Conservation (phyloP, 345 rosid species). For the Reutealis trisperma region DNA sequence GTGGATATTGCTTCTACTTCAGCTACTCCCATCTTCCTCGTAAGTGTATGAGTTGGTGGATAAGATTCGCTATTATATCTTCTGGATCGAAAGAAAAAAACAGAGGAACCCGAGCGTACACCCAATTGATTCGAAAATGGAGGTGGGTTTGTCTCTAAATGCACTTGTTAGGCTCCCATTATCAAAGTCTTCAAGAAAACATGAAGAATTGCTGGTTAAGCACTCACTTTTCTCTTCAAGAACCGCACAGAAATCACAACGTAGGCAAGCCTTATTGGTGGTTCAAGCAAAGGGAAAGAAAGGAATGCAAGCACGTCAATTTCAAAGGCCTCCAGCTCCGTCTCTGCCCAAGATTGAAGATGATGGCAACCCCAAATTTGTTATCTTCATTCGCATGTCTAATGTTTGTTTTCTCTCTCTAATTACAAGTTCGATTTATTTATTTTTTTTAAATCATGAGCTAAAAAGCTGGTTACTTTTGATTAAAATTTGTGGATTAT, state of each 20-base stretch:
- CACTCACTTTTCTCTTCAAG: slow-evolving; percentile 57
- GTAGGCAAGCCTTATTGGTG: slow-evolving; percentile 32
- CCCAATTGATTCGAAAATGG: slow-evolving; percentile 33
- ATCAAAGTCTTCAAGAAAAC: slow-evolving; percentile 42
- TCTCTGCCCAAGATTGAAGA: slow-evolving; percentile 90
- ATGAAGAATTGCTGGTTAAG: slow-evolving; percentile 53
- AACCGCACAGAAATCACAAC: slow-evolving; percentile 28
- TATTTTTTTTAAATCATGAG: background rate
- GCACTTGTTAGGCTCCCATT: slow-evolving; percentile 66
- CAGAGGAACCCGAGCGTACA: background rate
- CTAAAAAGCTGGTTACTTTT: background rate
- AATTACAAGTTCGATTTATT: background rate
- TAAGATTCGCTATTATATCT: slow-evolving; percentile 21
- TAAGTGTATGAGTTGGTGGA: slow-evolving; percentile 17
- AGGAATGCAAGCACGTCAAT: slow-evolving; percentile 81
- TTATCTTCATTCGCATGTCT: slow-evolving; percentile 88
- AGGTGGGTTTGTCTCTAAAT: slow-evolving; percentile 74
- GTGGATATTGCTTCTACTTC: slow-evolving; percentile 5
- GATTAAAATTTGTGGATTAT: background rate
- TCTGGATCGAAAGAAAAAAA: background rate
- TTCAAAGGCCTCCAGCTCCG: slow-evolving; percentile 64
- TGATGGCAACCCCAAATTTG: slow-evolving; percentile 88
- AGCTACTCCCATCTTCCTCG: background rate
- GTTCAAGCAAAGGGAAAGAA: slow-evolving; percentile 87
- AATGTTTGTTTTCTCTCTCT: slow-evolving; percentile 51